These are phyloP conservation scores for Suhomyces maxii DNA, from an alignment of 1,139 yeast species.

Conservation along the genomic window DNA sequence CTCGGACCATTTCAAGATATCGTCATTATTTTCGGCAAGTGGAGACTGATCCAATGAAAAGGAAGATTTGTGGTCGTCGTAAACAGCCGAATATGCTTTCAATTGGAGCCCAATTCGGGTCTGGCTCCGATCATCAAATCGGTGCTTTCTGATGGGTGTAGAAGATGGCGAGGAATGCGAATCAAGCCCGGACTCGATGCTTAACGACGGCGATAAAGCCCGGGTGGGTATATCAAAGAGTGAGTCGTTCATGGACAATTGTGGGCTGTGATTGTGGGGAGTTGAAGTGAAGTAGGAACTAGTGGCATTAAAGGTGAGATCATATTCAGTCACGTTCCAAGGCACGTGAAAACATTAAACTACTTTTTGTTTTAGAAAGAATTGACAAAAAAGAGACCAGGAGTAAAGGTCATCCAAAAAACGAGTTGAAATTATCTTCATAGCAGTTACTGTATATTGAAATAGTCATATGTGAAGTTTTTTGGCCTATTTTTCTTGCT, in stretches of 20 bases:
- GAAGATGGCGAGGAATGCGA: slow-evolving; percentile 1
- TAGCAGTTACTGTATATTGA: too few relatives aligned
- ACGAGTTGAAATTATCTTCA: too few relatives aligned
- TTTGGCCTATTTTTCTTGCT: too few relatives aligned
- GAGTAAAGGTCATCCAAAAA: too few relatives aligned
- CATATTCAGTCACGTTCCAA: background rate
- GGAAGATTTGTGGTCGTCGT: background rate
- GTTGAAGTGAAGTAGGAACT: too few relatives aligned
- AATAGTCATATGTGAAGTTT: too few relatives aligned
- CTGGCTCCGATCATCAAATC: slow-evolving; percentile 43
- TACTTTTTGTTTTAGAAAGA: too few relatives aligned
- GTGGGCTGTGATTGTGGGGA: too few relatives aligned
- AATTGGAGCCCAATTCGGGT: slow-evolving; percentile 29
- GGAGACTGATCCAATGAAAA: slow-evolving; percentile 1
- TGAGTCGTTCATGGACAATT: background rate
- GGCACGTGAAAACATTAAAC: too few relatives aligned
- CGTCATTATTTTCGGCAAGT: background rate
- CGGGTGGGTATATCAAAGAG: slow-evolving; percentile 16
- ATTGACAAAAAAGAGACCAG: too few relatives aligned
- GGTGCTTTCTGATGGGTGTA: slow-evolving; percentile 17
- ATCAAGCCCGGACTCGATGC: slow-evolving; percentile 3
- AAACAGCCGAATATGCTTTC: slow-evolving; percentile 6
- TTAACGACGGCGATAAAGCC: slow-evolving; percentile 13
- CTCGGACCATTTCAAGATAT: slow-evolving; percentile 28
- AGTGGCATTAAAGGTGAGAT: too few relatives aligned